Conservation (phyloP, 2,329 filamentous ascomycete genomes). For the Cordyceps farinosa region DNA sequence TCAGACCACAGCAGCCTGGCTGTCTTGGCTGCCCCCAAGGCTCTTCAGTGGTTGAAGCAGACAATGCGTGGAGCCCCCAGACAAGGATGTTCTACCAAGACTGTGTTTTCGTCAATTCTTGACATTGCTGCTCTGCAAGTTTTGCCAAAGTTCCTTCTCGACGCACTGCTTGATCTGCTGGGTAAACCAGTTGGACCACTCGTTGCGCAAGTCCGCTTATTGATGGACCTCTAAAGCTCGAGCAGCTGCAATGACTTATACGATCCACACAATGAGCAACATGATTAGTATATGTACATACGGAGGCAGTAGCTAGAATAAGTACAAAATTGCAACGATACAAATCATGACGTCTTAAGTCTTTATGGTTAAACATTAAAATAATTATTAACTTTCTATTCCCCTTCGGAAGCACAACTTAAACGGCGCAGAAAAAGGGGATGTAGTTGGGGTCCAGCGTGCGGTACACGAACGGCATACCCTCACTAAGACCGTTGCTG, state of each 20-base stretch:
- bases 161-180: conserved; percentile 19
- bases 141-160: conserved; percentile 20
- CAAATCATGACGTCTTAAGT: not conserved
- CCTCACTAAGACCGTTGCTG: conserved; percentile 38
- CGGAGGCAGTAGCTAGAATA: not conserved
- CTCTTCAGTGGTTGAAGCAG: conserved; percentile 21
- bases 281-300: not conserved
- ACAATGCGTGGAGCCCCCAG: conserved; percentile 16
- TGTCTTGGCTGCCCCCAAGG: conserved; percentile 19
- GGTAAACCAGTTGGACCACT: conserved; percentile 19
- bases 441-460: conserved; percentile 21
- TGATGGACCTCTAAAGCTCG: not conserved
- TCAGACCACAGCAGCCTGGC: conserved; percentile 35
- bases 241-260: not conserved
- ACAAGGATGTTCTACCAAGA: conserved; percentile 7
- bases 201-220: not conserved
- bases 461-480: conserved; percentile 45
- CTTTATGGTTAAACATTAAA: not conserved
- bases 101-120: conserved; percentile 18
- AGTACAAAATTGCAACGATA: not conserved
- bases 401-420: not conserved
- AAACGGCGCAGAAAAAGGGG: conserved; percentile 22
- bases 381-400: too few species aligned
- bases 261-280: not conserved
- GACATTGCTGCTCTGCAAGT: conserved; percentile 18